Evolutionary conservation across 768 basidiomycete genomes (phyloP), one percentile per base, ranked within the genome.

Genomic region (Suillus ampliporus): DNA sequence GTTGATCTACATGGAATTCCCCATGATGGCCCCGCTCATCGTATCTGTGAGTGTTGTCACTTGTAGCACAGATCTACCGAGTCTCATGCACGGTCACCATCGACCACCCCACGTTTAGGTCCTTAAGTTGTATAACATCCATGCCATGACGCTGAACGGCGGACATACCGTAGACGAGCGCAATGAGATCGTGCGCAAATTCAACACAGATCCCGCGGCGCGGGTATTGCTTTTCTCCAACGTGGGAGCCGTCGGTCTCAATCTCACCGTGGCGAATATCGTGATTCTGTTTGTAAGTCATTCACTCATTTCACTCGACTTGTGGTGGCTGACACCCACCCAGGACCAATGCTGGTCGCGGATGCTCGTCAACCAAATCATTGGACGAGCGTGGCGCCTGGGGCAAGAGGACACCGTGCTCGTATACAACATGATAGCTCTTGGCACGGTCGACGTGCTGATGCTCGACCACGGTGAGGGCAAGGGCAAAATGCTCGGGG

Each of bases 231-330:
- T 75, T 11, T 62, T 75, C 53, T 75, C 71, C 0, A 61, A 63
- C 4, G 67, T 75, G 2, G 71, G 70, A 0, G 47, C 67, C 1
- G 67, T 65, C 1, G 69, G 72, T 11, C 66, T 73, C 0, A 75
- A 73, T 51, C 52, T 71, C 1, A 53, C 72, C 2, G 60, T 71
- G 3, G 67, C 72, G 2, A 51, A 57, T 38, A 44, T 60, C 15
- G 61, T 74, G 1, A 69, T 74, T 2, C 65, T 74, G n/a, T 66
- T 74, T 11, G 71, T 74, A 43, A 64, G 70, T 61, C 28, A 17
- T n/a, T 15, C 1, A 41, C 6, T n/a, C 9, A 15, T 13, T 8
- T 9, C n/a, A 10, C 28, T 46, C 7, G 7, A n/a, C 41, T 4
- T 21, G 17, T n/a, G n/a, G n/a, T n/a, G n/a, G 26, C 51, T 52